These are phyloP conservation scores for Bruguiera parviflora DNA, from an alignment of 345 rosid species.

Conservation along the genomic window DNA sequence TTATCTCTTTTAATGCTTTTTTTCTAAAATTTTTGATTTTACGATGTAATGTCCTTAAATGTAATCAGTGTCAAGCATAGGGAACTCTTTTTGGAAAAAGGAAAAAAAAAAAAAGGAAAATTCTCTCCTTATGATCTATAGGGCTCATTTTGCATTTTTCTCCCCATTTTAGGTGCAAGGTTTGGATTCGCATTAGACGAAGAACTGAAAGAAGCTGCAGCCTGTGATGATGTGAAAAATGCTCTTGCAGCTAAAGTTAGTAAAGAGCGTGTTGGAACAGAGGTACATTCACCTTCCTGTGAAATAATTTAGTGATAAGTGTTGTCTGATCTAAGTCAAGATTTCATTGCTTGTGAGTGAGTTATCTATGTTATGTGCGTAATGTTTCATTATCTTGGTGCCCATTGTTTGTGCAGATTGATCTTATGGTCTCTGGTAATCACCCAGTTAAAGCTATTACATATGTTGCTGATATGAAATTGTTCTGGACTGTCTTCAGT, in stretches of 20 bases:
- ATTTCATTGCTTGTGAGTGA: background rate
- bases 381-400: constrained; percentile 19
- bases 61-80: too few species aligned
- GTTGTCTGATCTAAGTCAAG: too few species aligned
- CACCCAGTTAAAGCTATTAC: constrained; percentile 73
- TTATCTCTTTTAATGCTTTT: too few species aligned
- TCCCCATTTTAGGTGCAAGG: constrained; percentile 66
- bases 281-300: constrained; percentile 45
- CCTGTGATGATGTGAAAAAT: constrained; percentile 64
- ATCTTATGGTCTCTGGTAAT: constrained; percentile 80
- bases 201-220: constrained; percentile 71
- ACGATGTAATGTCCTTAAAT: too few species aligned
- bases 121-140: background rate
- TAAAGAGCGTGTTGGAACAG: constrained; percentile 88
- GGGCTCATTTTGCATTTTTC: constrained; percentile 11
- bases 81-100: too few species aligned
- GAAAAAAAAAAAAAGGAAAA: too few species aligned
- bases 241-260: constrained; percentile 87
- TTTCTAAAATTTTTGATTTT: too few species aligned
- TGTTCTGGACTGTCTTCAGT: constrained; percentile 67
- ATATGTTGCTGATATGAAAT: constrained; percentile 48
- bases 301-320: too few species aligned
- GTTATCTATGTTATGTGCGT: background rate
- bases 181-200: constrained; percentile 70
- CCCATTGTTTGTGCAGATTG: constrained; percentile 50